Percentiles rank a stretch among this genome's conserved stretches.
Evolutionary conservation across 2,329 filamentous ascomycete species (phyloP).

Genomic region (Calonectria pseudoturangicola): DNA sequence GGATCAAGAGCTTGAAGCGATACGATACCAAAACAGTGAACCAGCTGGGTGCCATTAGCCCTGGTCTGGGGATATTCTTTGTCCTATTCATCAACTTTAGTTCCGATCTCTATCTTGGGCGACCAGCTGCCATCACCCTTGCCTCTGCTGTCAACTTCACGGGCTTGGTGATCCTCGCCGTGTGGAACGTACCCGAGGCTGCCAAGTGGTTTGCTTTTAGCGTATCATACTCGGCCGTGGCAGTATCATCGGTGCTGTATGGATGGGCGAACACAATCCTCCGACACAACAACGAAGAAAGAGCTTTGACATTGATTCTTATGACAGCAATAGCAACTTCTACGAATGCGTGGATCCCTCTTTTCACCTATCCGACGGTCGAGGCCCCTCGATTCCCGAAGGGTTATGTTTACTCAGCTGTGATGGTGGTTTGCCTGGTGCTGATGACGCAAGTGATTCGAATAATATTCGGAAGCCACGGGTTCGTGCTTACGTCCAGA

Average conservation of each 20-base stretch:
- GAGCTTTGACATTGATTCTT: conserved; percentile 43
- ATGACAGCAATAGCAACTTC: conserved; percentile 48
- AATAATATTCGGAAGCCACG: conserved; percentile 43
- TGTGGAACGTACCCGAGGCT: conserved; percentile 44
- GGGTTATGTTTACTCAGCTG: conserved; percentile 45
- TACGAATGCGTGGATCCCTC: conserved; percentile 43
- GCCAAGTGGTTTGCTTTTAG: conserved; percentile 49
- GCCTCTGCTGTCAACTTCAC: conserved; percentile 45
- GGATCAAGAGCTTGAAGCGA: conserved; percentile 46
- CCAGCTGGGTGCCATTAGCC: conserved; percentile 45
- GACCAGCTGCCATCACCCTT: conserved; percentile 44
- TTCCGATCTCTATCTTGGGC: conserved; percentile 51
- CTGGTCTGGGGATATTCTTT: conserved; percentile 47
- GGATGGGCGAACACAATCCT: conserved; percentile 47
- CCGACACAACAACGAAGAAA: conserved; percentile 43
- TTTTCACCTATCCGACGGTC: conserved; percentile 44
- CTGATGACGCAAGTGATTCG: conserved; percentile 45
- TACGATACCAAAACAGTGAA: conserved; percentile 42
- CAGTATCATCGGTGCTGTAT: conserved; percentile 45
- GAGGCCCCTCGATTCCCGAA: conserved; percentile 44
- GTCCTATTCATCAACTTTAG: conserved; percentile 47
- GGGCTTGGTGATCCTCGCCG: conserved; percentile 42
- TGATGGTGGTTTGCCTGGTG: conserved; percentile 41
- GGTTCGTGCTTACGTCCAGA: conserved; percentile 27
- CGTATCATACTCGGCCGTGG: conserved; percentile 44